These are phyloP conservation scores for Kuraishia ogatae DNA, from an alignment of 805 yeast species.

Conservation along the genomic window DNA sequence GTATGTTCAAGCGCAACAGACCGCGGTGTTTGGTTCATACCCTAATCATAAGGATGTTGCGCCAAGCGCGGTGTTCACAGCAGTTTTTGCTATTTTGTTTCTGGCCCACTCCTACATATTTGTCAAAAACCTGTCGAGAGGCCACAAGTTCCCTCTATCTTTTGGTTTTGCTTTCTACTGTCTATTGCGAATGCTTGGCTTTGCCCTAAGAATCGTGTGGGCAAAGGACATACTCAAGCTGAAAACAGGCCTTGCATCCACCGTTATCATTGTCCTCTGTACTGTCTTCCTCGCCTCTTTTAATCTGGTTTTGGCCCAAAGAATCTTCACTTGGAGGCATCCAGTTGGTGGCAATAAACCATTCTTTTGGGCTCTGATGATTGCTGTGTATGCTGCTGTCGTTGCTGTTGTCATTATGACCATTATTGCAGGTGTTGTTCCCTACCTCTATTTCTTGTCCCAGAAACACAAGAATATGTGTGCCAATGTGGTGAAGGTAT, in stretches of 20 bases:
- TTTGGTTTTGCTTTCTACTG: conserved; percentile 47
- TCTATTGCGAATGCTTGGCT: conserved; percentile 48
- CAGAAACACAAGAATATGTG: conserved; percentile 38
- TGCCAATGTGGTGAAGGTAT: conserved; percentile 44
- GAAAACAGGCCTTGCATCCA: conserved; percentile 44
- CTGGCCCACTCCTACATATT: conserved; percentile 41
- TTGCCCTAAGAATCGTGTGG: conserved; percentile 51
- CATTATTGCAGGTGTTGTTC: conserved; percentile 51
- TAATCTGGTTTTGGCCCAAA: conserved; percentile 59
- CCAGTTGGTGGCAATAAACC: conserved; percentile 55
- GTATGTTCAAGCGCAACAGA: conserved; percentile 31
- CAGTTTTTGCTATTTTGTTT: conserved; percentile 37
- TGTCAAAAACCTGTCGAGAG: conserved; percentile 36
- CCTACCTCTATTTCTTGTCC: conserved; percentile 47
- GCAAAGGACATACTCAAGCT: conserved; percentile 37
- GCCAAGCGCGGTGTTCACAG: conserved; percentile 51
- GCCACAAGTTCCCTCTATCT: conserved; percentile 52
- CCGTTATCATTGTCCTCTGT: conserved; percentile 48
- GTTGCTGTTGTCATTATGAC: conserved; percentile 58
- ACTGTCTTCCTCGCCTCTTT: conserved; percentile 49
- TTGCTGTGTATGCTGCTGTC: conserved; percentile 42
- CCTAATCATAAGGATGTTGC: conserved; percentile 46
- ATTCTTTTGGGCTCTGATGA: conserved; percentile 43
- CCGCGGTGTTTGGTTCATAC: conserved; percentile 55
- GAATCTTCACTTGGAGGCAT: conserved; percentile 71